phyloP scores from a whole-genome alignment of 805 yeast genomes.

The Starmerella apicola region DNA sequence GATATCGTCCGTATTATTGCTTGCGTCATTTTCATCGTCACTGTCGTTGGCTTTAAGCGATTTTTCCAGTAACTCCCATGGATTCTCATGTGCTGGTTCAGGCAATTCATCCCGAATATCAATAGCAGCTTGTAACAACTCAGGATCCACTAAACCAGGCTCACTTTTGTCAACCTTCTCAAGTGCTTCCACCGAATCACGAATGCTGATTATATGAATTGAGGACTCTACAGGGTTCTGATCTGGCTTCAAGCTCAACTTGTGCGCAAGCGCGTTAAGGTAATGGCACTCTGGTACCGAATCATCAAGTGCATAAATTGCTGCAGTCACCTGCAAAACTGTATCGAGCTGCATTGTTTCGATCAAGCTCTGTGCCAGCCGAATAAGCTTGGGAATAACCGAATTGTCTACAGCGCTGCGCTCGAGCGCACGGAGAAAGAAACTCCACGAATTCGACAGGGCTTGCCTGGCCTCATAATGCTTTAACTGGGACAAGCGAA shows the following conservation, averaged over 20 bases:
- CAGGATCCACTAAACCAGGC: conserved; percentile 5
- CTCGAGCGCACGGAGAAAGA: conserved; percentile 37
- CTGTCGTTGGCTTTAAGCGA: too few species aligned
- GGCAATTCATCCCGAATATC: conserved; percentile 46
- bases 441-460: conserved; percentile 55
- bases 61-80: conserved; percentile 12
- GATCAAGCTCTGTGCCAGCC: conserved; percentile 59
- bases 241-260: conserved; percentile 4
- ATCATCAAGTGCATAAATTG: conserved; percentile 69
- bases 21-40: too few species aligned
- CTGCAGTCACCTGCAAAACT: conserved; percentile 51
- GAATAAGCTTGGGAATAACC: conserved; percentile 57
- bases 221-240: conserved; percentile 12
- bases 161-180: neutral
- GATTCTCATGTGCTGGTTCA: conserved; percentile 33
- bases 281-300: conserved; percentile 71
- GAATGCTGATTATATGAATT: conserved; percentile 32
- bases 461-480: conserved; percentile 62
- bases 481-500: conserved; percentile 76
- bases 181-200: conserved; percentile 31
- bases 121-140: conserved; percentile 39
- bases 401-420: conserved; percentile 29
- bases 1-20: too few species aligned
- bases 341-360: conserved; percentile 64
- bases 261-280: conserved; percentile 66